Evolutionary conservation across 2,329 filamentous ascomycete species (phyloP).

Genomic region (Byssochlamys sp.): DNA sequence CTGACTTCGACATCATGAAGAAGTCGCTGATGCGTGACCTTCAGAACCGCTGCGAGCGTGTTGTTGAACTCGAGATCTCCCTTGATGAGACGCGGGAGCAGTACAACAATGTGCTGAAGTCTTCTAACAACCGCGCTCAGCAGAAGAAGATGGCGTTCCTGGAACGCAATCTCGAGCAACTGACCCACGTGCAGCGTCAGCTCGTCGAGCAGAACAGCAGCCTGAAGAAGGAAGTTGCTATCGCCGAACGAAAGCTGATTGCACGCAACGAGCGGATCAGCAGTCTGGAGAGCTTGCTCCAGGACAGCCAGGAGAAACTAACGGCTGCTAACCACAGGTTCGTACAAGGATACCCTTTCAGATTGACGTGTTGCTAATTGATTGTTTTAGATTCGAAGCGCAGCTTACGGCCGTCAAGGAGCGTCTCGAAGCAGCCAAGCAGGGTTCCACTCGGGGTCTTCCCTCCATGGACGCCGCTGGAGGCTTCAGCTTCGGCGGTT

Average conservation of each 20-base stretch:
- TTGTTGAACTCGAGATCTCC: slow-evolving; percentile 95
- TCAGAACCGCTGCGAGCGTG: slow-evolving; percentile 94
- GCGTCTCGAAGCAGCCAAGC: slow-evolving; percentile 87
- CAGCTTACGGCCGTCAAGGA: slow-evolving; percentile 97
- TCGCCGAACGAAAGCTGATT: slow-evolving; percentile 92
- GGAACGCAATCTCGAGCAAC: slow-evolving; percentile 92
- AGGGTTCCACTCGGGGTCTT: slow-evolving; percentile 77
- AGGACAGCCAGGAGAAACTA: slow-evolving; percentile 97
- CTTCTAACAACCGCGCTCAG: slow-evolving; percentile 94
- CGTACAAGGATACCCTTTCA: slow-evolving; percentile 21
- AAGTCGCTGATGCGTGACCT: slow-evolving; percentile 98
- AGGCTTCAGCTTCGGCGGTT: slow-evolving; percentile 60
- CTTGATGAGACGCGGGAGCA: slow-evolving; percentile 95
- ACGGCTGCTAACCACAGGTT: slow-evolving; percentile 96
- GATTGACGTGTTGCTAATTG: slow-evolving; percentile 4
- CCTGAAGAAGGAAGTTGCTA: slow-evolving; percentile 97
- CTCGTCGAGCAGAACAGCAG: slow-evolving; percentile 95
- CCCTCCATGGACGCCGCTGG: slow-evolving; percentile 53
- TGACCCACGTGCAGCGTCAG: slow-evolving; percentile 93
- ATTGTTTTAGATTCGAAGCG: slow-evolving; percentile 68
- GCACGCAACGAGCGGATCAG: slow-evolving; percentile 94
- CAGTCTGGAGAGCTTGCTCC: slow-evolving; percentile 79
- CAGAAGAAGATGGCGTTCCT: slow-evolving; percentile 99
- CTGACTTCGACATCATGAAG: slow-evolving; percentile 99
- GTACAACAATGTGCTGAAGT: slow-evolving; percentile 95